These are phyloP conservation scores for Fusarium sulawesiense DNA, from an alignment of 2,329 filamentous ascomycete genomes.

Conservation along the genomic window DNA sequence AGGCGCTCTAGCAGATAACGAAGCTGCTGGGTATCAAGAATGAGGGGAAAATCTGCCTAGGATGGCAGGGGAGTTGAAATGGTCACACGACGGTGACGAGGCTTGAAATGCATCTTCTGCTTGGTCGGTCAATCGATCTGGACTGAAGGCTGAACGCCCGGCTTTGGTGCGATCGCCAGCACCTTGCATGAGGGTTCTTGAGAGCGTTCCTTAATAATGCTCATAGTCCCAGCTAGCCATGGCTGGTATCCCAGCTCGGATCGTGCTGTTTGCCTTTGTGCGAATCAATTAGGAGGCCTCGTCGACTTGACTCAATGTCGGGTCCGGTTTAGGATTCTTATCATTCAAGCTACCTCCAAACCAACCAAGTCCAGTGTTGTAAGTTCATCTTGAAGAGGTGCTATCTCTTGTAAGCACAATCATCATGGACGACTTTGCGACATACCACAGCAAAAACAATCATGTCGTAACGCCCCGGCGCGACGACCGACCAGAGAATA, in stretches of 20 bases:
- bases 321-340: conserved; percentile 3
- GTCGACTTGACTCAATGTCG: conserved; percentile 13
- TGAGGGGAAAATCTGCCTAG: conserved; percentile 34
- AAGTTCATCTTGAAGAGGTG: background rate
- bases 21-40: conserved; percentile 22
- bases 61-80: background rate
- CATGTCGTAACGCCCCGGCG: conserved; percentile 4
- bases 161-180: conserved; percentile 32
- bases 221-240: conserved; percentile 24
- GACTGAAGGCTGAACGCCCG: conserved; percentile 36
- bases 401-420: background rate
- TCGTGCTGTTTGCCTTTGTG: conserved; percentile 2
- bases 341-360: background rate
- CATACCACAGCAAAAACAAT: conserved; percentile 26
- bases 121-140: conserved; percentile 14
- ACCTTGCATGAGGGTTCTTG: conserved; percentile 8
- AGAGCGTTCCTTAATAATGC: conserved; percentile 45
- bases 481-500: conserved; percentile 27
- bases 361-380: background rate
- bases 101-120: conserved; percentile 13
- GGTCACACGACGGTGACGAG: conserved; percentile 37
- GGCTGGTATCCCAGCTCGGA: background rate
- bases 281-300: background rate
- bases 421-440: conserved; percentile 48
- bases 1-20: conserved; percentile 39